Conservation (phyloP, 2,329 filamentous ascomycete genomes). For the Spiromastix sp. region DNA sequence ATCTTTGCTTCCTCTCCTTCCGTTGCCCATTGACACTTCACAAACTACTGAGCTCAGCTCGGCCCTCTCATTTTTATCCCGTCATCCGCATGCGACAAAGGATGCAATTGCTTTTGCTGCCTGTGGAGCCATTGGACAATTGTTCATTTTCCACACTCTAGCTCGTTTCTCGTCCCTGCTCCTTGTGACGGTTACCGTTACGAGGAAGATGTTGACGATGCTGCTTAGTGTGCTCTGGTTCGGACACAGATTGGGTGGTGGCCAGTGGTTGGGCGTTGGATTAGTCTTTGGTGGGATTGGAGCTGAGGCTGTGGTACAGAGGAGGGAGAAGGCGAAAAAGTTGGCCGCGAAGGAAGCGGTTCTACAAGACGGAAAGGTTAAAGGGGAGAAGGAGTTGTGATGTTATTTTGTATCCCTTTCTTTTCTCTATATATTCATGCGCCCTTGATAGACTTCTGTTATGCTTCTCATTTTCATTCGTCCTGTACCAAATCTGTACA, state of each 20-base stretch:
- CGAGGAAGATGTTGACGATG: conserved; percentile 99
- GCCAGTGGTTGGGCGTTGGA: conserved; percentile 88
- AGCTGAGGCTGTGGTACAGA: conserved; percentile 72
- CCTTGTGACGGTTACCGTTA: conserved; percentile 92
- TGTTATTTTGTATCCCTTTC: not conserved
- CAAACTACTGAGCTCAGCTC: conserved; percentile 65
- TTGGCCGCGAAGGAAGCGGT: conserved; percentile 52
- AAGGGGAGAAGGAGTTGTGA: conserved; percentile 4
- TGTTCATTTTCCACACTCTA: conserved; percentile 96
- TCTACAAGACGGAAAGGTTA: too few species aligned
- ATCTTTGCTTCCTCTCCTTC: conserved; percentile 54
- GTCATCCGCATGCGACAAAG: conserved; percentile 71
- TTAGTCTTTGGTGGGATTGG: conserved; percentile 94
- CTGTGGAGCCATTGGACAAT: conserved; percentile 85
- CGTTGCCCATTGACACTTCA: conserved; percentile 46
- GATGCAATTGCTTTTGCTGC: conserved; percentile 84
- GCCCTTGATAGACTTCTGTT: not conserved
- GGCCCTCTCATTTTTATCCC: conserved; percentile 70
- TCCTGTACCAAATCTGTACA: too few species aligned
- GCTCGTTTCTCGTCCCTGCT: conserved; percentile 85
- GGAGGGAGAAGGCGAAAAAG: conserved; percentile 75
- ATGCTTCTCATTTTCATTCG: not conserved
- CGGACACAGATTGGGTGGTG: conserved; percentile 72
- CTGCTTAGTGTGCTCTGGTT: conserved; percentile 91
- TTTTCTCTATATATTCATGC: not conserved